Base-by-base conservation (phyloP, 192 early-diverging fungal genomes). In the Coemansia sp. region DNA sequence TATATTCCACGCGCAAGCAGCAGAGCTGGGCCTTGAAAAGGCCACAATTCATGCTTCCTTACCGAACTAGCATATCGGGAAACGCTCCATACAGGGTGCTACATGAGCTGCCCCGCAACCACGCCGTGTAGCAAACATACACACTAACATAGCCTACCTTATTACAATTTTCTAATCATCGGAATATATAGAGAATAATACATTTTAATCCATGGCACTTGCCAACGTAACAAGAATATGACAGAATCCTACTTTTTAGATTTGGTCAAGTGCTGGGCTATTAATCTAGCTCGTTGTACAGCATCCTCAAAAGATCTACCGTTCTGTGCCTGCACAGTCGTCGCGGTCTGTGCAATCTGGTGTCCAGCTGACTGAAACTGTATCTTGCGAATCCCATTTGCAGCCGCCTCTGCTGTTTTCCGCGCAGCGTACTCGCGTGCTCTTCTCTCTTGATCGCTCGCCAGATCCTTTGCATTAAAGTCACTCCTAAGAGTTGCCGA, bases 401-500 rank as follows among this genome's bases (percentile, higher is more conserved):
- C 61, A 13, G 75, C 65, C 4, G 70, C 53, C 44, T 65, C 64
- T 6, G 77, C 71, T 1, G 69, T 71, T 60, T 67, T 81, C 43
- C 55, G 68, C 13, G 73, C 70, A 14, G 74, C 70, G 25, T 60
- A 65, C 42, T 75, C 79, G 48, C 79, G 79, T 7, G 79, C 79
- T 17, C 70, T 54, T 37, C 68, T 55, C 40, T 82, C 79, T 41
- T 82, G 79, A 2, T 74, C 71, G 19, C 70, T 71, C 11, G 68
- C 79, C 56, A 82, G 71, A 5, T n/a, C 58, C 9, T 65, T 57
- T 5, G 71, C 45, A 5, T 67, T 60, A 74, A 82, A 82, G 63
- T 76, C 75, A 1, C 22, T 42, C 13, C 79, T 65, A 51, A 82
- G 75, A 45, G 61, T 61, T 0, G 42, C 54, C 0, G 92, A 90